phyloP scores from a whole-genome alignment of 768 basidiomycete genomes.

The Termitomyces sp. region DNA sequence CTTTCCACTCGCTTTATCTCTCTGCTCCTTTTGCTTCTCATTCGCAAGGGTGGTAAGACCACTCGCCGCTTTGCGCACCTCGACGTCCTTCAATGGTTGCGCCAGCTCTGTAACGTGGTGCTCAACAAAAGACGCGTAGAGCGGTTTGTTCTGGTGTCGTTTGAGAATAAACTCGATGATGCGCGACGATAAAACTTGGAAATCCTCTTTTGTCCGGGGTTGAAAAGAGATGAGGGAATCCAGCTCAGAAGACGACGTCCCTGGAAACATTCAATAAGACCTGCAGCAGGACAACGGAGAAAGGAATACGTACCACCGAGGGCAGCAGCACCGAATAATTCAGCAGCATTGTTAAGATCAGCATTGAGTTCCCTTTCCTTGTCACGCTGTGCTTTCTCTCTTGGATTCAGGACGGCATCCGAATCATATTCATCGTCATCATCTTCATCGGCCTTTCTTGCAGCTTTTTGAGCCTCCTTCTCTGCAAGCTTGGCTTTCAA shows the following conservation, averaged over 20 bases:
- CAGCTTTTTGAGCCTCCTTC: conserved; percentile 76
- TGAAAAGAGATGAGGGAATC: conserved; percentile 70
- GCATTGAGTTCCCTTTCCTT: conserved; percentile 80
- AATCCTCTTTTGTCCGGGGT: conserved; percentile 89
- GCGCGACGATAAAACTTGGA: conserved; percentile 62
- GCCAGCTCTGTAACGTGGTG: conserved; percentile 75
- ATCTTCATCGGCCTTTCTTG: conserved; percentile 34
- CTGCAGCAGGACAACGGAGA: background rate
- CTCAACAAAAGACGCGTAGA: conserved; percentile 82
- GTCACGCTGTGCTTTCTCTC: conserved; percentile 71
- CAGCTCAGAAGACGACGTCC: conserved; percentile 62
- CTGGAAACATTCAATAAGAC: conserved; percentile 25
- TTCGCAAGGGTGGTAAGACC: conserved; percentile 84
- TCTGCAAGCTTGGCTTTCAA: conserved; percentile 90
- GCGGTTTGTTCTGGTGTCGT: conserved; percentile 75
- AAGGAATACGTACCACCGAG: conserved; percentile 46
- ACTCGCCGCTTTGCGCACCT: conserved; percentile 85
- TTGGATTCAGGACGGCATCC: conserved; percentile 73
- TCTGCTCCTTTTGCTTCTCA: conserved; percentile 90
- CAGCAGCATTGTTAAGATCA: conserved; percentile 81
- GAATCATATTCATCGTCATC: conserved; percentile 57
- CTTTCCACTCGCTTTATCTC: conserved; percentile 84
- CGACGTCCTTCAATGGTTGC: conserved; percentile 78
- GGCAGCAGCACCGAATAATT: conserved; percentile 69
- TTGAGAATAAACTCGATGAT: conserved; percentile 75